Base-by-base conservation (phyloP, 257 asterid genomes). In the Solanum ossicruentum region DNA sequence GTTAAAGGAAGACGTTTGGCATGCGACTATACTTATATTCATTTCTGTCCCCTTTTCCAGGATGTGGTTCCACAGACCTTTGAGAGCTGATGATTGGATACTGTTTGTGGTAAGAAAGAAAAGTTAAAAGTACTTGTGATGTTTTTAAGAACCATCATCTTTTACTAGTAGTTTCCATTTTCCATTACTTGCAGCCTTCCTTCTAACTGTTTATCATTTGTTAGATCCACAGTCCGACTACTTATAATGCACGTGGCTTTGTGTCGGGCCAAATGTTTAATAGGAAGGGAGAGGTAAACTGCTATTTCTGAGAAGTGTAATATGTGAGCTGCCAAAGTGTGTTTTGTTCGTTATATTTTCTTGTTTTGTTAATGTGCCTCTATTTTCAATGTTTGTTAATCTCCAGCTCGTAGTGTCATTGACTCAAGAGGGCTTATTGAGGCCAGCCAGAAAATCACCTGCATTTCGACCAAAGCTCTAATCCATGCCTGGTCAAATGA, bases 61-160 rank as follows among this genome's bases (percentile, higher is more conserved):
- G 97, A 93, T 96, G 92, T 96, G 99, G 99, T 96, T 96, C 86
- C 99, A 96, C 93, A 91, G 92, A 87, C 89, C 95, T 67, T 85
- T 95, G 83, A 92, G 94, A 91, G 98, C 99, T 70, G 99, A 96
- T 85, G 99, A 96, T 81, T 96, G 99, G 99, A 88, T 95, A 88
- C 90, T 96, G 87, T 97, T 89, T 90, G 99, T 91, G 88, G 99
- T 95, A 85, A 92, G 98, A 84, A 75, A 69, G 51, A 39, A 81
- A 70, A 52, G 28, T 3, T 7, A 10, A n/a, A 49, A 21, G 26
- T 11, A 26, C 20, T 18, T 43, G 8, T 60, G 51, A 58, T 81
- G 69, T 57, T 80, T 20, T 36, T 61, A 16, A 39, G 28, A 45
- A 43, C 18, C 20, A 26, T 0, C 63, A 32, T 20, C 18, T 6